Percentiles rank a stretch among this genome's conserved stretches.
Evolutionary conservation across 257 asterid genomes (phyloP).

Genomic region (Nicotiana benthamiana): DNA sequence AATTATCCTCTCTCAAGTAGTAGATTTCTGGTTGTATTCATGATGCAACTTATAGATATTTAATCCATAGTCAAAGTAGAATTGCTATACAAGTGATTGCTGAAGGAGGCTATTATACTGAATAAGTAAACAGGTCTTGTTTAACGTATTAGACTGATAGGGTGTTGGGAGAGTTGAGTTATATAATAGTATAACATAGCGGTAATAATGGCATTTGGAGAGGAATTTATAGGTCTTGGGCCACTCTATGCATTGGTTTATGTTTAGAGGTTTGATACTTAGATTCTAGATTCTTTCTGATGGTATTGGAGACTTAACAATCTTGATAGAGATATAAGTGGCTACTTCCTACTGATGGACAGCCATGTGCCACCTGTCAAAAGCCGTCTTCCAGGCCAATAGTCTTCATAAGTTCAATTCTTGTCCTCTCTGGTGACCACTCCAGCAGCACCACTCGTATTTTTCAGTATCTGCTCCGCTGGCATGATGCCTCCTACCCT

Average conservation of each 20-base stretch:
- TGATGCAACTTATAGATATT: neutral
- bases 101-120: neutral
- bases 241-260: neutral
- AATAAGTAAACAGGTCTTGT: neutral
- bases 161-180: neutral
- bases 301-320: neutral
- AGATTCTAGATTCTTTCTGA: neutral
- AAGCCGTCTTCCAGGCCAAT: neutral
- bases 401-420: neutral
- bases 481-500: neutral
- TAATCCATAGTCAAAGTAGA: neutral
- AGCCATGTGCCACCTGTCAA: neutral
- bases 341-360: neutral
- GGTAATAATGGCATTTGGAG: neutral
- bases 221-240: neutral
- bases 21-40: neutral
- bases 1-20: neutral
- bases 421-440: neutral
- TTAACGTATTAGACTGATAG: neutral
- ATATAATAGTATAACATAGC: neutral
- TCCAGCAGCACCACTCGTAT: neutral
- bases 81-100: neutral
- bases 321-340: neutral
- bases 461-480: neutral
- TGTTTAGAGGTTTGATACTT: neutral